Evolutionary conservation across 192 early-diverging fungal species (phyloP).

Genomic region (Pecoramyces ruminantium): DNA sequence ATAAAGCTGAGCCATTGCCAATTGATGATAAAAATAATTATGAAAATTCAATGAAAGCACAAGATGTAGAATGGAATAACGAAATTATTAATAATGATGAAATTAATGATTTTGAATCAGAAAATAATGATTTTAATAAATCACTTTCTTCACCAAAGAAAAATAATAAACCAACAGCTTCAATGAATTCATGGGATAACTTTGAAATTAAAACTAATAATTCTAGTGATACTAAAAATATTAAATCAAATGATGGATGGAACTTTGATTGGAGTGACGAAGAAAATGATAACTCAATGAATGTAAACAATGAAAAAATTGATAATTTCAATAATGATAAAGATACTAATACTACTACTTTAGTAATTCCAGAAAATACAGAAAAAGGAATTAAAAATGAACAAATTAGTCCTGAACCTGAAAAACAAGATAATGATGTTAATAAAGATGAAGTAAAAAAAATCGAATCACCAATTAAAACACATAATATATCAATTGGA

Average conservation of each 20-base stretch:
- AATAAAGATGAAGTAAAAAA: background rate
- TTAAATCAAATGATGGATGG: background rate
- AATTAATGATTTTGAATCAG: too few relatives aligned
- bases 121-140: too few relatives aligned
- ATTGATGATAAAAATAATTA: too few relatives aligned
- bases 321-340: too few relatives aligned
- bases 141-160: background rate
- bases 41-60: background rate
- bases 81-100: background rate
- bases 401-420: too few relatives aligned
- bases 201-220: background rate
- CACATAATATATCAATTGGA: background rate
- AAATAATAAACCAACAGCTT: too few relatives aligned
- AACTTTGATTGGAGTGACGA: background rate
- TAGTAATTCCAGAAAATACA: too few relatives aligned
- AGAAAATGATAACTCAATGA: background rate
- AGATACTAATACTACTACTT: too few relatives aligned
- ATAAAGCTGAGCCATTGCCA: too few relatives aligned
- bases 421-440: too few relatives aligned
- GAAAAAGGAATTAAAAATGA: too few relatives aligned
- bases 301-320: background rate
- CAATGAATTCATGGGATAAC: background rate
- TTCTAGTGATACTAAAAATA: background rate
- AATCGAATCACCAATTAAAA: background rate
- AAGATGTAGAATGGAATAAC: background rate